Base-by-base conservation (phyloP, 1,139 yeast species). In the Meyerozyma sp. region DNA sequence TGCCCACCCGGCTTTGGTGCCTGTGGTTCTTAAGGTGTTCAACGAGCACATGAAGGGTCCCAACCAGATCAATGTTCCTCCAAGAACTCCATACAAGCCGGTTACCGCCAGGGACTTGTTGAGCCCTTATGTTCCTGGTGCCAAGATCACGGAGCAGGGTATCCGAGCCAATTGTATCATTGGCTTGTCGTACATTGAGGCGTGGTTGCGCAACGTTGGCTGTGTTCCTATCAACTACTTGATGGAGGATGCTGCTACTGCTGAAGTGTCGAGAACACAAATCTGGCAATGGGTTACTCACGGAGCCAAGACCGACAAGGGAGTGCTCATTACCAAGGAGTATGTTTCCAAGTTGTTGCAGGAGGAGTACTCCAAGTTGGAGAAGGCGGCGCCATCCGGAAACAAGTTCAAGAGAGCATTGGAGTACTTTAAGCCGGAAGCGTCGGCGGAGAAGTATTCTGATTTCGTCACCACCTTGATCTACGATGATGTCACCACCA, bases 231-330 rank as follows among this genome's bases (percentile, higher is more conserved):
- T 85, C 66, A 83, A 84, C 72, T 82, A 77, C 63, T 73, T 84
- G 67, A 85, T 85, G 94, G 94, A 85, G 68, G 93, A 85, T 58
- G 93, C 93, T 44, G 93, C 93, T 41, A 85, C 93, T 46, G 93
- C 93, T 44, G 94, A 85, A 65, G 93, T 85, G 35, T 84, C 91
- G 29, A 81, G 94, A 63, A 79, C 88, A 35, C 90, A 84, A 66
- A 75, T 85, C 55, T 82, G 86, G 80, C 91, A 85, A 65, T 85
- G 93, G 93, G 89, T 84, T 49, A 81, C 81, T 52, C 93, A 85
- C 62, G 82, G 82, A 45, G 81, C 79, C 44, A 66, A 65, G 52
- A 83, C 91, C 42, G 78, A 76, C 51, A 73, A 75, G 51, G 84
- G 85, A 55, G 74, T 69, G 46, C 68, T 65, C 44, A 73, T 85